Percentiles rank a stretch among this genome's conserved stretches.
phyloP scores from a whole-genome alignment of 176 grass and related monocot genomes.

The Carex littledalei region DNA sequence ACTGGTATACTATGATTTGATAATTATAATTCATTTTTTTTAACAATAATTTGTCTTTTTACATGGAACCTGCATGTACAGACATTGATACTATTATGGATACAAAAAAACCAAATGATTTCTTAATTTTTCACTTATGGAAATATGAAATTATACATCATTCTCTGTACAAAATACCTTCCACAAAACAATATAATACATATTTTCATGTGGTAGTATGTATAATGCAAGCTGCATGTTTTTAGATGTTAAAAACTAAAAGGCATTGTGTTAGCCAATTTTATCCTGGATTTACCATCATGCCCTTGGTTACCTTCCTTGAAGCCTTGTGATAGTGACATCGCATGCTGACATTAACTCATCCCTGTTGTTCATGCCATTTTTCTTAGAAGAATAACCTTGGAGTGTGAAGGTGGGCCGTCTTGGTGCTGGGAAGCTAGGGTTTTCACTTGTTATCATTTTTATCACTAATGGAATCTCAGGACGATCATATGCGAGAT shows the following conservation, averaged over 20 bases:
- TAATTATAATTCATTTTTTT: neutral
- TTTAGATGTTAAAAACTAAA: neutral
- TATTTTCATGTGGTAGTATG: neutral
- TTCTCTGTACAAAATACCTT: neutral
- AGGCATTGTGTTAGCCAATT: neutral
- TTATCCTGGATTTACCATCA: neutral
- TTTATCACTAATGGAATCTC: conserved; percentile 40
- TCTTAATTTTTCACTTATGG: neutral
- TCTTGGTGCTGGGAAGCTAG: conserved; percentile 26
- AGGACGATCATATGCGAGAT: conserved; percentile 31
- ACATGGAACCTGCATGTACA: neutral
- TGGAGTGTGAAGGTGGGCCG: neutral
- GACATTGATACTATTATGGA: neutral
- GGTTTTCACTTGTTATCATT: conserved; percentile 40
- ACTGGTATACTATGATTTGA: neutral
- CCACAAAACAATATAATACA: neutral
- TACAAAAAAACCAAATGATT: neutral
- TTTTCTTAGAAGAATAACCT: neutral
- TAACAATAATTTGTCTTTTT: neutral
- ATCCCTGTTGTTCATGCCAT: neutral
- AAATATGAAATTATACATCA: neutral
- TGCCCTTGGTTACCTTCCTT: conserved; percentile 1
- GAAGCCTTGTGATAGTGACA: conserved; percentile 23
- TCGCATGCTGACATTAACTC: neutral
- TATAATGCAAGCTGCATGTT: neutral